phyloP scores from a whole-genome alignment of 257 asterid species.

The Solanum bukasovii region DNA sequence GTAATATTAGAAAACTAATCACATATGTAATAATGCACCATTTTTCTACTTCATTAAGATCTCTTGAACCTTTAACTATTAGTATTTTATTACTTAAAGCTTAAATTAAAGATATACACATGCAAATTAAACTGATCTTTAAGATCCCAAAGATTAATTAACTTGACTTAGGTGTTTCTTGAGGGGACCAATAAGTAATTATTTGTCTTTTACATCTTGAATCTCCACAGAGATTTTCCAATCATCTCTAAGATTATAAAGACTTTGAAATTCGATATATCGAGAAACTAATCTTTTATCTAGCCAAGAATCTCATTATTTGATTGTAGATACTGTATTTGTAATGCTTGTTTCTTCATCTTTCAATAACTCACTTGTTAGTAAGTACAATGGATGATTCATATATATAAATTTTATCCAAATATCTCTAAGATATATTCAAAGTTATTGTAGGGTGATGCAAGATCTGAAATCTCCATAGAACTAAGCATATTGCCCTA shows the following conservation, averaged over 20 bases:
- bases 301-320: background rate
- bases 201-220: background rate
- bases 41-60: background rate
- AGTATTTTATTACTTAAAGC: background rate
- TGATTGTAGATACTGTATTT: background rate
- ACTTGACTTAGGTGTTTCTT: background rate
- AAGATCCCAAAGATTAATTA: background rate
- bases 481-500: background rate
- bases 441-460: background rate
- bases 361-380: background rate
- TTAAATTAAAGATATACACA: background rate
- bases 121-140: background rate
- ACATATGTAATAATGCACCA: background rate
- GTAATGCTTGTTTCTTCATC: background rate
- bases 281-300: background rate
- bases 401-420: background rate
- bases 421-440: background rate
- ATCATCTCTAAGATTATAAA: background rate
- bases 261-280: background rate
- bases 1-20: background rate
- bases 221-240: background rate
- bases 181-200: background rate
- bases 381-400: background rate
- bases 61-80: background rate
- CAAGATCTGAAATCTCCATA: background rate